Percentiles rank a stretch among this genome's conserved stretches.
phyloP scores from a whole-genome alignment of 805 yeast species.

The Saturnispora quitensis region DNA sequence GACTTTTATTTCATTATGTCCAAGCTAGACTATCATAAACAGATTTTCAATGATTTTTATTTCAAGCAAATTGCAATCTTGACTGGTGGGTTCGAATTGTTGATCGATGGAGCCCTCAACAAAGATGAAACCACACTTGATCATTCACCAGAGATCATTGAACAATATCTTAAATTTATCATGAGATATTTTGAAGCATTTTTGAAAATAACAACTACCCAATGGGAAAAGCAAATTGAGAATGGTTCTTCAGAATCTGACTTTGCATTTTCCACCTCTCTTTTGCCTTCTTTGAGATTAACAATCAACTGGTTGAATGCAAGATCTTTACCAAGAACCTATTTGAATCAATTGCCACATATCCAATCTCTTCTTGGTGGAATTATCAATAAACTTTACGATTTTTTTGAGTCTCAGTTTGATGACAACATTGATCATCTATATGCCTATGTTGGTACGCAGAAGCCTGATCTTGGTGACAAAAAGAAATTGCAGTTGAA shows the following conservation, averaged over 20 bases:
- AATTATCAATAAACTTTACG: constrained; percentile 2
- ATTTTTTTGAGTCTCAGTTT: constrained; percentile 5
- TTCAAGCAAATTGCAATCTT: constrained; percentile 31
- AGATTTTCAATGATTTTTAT: constrained; percentile 26
- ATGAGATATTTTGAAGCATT: constrained; percentile 33
- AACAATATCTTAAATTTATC: constrained; percentile 31
- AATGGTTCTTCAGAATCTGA: background rate
- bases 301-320: constrained; percentile 50
- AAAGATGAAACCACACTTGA: constrained; percentile 19
- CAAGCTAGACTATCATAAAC: constrained; percentile 26
- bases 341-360: constrained; percentile 20
- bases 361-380: constrained; percentile 4
- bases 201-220: constrained; percentile 8
- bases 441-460: constrained; percentile 3
- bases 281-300: constrained; percentile 38
- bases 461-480: constrained; percentile 1
- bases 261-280: constrained; percentile 17
- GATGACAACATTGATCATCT: constrained; percentile 1
- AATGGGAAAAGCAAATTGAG: background rate
- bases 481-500: background rate
- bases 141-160: constrained; percentile 20
- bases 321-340: constrained; percentile 31
- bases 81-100: constrained; percentile 30
- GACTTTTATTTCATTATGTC: constrained; percentile 25
- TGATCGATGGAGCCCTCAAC: constrained; percentile 20